Percentiles rank a stretch among this genome's conserved stretches.
These are phyloP conservation scores for Anthracocystis walkeri DNA, from an alignment of 1,284 basidiomycete species.

Conservation along the genomic window DNA sequence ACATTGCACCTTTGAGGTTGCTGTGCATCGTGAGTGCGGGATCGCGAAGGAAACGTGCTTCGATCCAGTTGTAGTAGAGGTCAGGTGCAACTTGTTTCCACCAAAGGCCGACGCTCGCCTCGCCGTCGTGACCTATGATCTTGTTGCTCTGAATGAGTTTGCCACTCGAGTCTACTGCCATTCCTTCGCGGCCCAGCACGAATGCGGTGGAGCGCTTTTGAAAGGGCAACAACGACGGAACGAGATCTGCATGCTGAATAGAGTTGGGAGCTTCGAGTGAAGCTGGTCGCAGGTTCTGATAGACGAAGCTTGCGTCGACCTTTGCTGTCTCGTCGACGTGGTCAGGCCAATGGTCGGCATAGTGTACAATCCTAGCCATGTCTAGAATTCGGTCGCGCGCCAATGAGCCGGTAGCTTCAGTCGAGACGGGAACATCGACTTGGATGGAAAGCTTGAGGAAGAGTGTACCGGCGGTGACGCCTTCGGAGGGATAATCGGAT, in stretches of 20 bases:
- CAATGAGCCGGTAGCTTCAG: not conserved
- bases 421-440: constrained; percentile 14
- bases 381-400: constrained; percentile 21
- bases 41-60: constrained; percentile 44
- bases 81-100: constrained; percentile 41
- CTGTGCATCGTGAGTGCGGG: constrained; percentile 16
- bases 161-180: constrained; percentile 13
- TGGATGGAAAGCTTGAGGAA: constrained; percentile 32
- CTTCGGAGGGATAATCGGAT: constrained; percentile 11
- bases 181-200: constrained; percentile 63
- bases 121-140: constrained; percentile 28
- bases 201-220: constrained; percentile 60
- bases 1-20: constrained; percentile 58
- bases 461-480: constrained; percentile 30
- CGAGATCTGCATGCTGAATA: constrained; percentile 52
- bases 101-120: constrained; percentile 54
- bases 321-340: not conserved
- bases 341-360: constrained; percentile 24
- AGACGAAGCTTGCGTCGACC: constrained; percentile 52
- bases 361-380: constrained; percentile 41
- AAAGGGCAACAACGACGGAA: constrained; percentile 59
- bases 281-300: constrained; percentile 42
- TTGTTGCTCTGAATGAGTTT: constrained; percentile 3
- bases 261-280: constrained; percentile 21
- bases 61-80: constrained; percentile 58